phyloP scores from a whole-genome alignment of 108 stramenopile genomes.

The Cyclotella baltica region DNA sequence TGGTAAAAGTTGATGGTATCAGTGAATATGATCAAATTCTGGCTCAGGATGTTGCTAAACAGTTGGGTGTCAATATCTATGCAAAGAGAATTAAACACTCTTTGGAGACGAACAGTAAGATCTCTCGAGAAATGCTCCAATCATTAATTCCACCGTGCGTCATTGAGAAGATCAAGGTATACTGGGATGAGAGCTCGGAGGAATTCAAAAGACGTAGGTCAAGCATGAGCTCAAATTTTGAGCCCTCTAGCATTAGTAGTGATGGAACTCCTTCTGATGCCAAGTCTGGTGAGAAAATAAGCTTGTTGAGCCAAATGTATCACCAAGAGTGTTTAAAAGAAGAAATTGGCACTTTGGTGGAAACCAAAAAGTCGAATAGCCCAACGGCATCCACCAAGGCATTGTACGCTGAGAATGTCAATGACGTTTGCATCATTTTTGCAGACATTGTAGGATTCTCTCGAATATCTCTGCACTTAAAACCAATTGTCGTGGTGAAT shows the following conservation, averaged over 20 bases:
- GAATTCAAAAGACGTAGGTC: constrained; percentile 11
- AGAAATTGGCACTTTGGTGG: constrained; percentile 1
- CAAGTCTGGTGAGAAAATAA: neutral
- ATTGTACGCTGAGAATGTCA: constrained; percentile 47
- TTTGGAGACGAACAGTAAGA: constrained; percentile 29
- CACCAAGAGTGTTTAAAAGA: constrained; percentile 7
- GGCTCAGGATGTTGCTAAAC: constrained; percentile 40
- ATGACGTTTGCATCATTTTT: constrained; percentile 47
- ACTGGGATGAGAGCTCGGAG: constrained; percentile 40
- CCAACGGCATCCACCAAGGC: constrained; percentile 22
- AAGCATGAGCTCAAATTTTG: neutral
- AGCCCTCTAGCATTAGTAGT: neutral
- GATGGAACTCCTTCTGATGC: neutral
- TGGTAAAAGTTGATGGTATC: constrained; percentile 46
- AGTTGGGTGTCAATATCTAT: constrained; percentile 33
- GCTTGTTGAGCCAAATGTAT: constrained; percentile 29
- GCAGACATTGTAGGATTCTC: constrained; percentile 57
- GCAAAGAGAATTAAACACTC: constrained; percentile 33
- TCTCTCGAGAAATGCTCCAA: constrained; percentile 48
- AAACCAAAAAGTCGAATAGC: neutral
- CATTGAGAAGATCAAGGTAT: constrained; percentile 45
- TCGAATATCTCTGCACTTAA: constrained; percentile 25
- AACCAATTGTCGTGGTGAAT: constrained; percentile 44
- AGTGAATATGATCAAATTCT: constrained; percentile 32
- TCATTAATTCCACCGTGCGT: constrained; percentile 46